Percentiles rank a stretch among this genome's conserved stretches.
phyloP scores from a whole-genome alignment of 306 rosid species.

The Calophaca sinica region DNA sequence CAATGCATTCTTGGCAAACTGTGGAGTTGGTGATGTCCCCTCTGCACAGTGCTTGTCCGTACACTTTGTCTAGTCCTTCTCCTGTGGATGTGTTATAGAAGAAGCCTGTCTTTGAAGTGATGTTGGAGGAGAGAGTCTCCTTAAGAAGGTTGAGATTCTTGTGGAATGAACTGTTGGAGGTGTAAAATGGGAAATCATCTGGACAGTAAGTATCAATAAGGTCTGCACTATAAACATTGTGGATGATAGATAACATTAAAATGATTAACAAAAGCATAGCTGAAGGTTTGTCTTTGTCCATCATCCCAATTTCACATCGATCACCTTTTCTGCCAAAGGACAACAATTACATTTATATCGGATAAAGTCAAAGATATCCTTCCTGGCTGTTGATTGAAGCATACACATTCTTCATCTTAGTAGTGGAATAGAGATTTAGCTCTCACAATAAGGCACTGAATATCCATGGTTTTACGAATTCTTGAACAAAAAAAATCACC shows the following conservation, averaged over 20 bases:
- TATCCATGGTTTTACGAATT: too few species aligned
- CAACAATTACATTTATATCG: not conserved
- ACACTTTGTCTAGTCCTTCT: conserved; percentile 44
- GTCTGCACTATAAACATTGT: conserved; percentile 46
- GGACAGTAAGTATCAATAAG: conserved; percentile 48
- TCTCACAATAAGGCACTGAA: too few species aligned
- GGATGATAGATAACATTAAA: conserved; percentile 18
- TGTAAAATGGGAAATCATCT: conserved; percentile 47
- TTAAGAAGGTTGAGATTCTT: conserved; percentile 57
- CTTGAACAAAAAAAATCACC: too few species aligned
- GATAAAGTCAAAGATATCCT: not conserved
- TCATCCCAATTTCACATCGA: conserved; percentile 8
- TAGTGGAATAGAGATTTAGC: too few species aligned
- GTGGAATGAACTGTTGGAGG: conserved; percentile 43
- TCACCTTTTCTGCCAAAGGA: conserved; percentile 33
- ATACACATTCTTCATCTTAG: not conserved
- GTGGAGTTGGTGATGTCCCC: conserved; percentile 61
- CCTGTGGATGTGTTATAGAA: conserved; percentile 45
- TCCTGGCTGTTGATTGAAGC: not conserved
- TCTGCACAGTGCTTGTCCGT: conserved; percentile 72
- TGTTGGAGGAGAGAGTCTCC: conserved; percentile 50
- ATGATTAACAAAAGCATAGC: conserved; percentile 44
- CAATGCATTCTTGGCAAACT: conserved; percentile 54
- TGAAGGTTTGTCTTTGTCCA: conserved; percentile 22
- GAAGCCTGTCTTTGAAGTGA: conserved; percentile 48